These are phyloP conservation scores for Thinopyrum elongatum DNA, from an alignment of 176 grass and related monocot genomes.

Conservation along the genomic window DNA sequence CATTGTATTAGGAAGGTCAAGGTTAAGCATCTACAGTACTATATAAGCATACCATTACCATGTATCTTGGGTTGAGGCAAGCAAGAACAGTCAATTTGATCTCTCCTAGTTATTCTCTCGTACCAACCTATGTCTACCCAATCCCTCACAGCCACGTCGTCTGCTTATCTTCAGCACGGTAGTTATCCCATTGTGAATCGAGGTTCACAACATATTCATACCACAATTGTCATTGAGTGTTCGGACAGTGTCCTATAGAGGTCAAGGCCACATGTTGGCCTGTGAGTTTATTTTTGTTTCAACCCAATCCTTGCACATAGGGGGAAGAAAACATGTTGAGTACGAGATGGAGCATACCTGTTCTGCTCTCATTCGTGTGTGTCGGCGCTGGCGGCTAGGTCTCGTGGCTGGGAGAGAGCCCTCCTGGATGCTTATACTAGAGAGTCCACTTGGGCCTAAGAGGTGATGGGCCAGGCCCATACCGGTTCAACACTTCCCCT, in stretches of 20 bases:
- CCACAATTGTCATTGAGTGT: no score
- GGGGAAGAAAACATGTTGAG: background rate
- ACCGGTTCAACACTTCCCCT: no score
- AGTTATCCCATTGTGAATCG: background rate
- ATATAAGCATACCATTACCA: background rate
- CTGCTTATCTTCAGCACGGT: background rate
- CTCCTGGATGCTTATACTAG: no score
- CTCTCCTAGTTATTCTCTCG: background rate
- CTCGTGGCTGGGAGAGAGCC: no score
- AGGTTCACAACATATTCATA: background rate
- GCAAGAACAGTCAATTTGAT: background rate
- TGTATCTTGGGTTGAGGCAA: background rate
- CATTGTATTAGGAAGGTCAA: background rate
- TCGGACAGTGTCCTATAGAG: background rate
- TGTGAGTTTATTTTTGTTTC: background rate
- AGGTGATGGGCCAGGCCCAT: no score
- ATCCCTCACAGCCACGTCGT: background rate
- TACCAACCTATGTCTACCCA: background rate
- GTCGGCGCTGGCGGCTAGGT: no score
- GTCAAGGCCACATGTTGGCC: background rate
- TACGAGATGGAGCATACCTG: no score
- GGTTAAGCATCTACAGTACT: no score
- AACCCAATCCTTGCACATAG: conserved; percentile 3
- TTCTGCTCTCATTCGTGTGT: no score
- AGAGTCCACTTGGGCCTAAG: no score